Conservation (phyloP, 306 rosid species). For the Delonix regia region DNA sequence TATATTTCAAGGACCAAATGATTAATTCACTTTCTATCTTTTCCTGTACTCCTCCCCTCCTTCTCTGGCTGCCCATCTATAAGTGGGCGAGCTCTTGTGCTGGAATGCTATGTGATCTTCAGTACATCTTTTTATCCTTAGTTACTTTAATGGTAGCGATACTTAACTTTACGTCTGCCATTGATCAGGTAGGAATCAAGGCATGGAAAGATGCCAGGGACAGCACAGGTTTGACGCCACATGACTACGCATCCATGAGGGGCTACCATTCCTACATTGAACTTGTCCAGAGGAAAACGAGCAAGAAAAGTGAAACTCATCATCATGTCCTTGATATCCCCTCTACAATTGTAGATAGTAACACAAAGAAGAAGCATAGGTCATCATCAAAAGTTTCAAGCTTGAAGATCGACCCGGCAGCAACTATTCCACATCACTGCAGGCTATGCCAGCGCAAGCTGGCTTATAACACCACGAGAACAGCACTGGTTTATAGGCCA, state of each 20-base stretch:
- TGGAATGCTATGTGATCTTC: background rate
- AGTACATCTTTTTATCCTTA: background rate
- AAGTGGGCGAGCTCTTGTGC: background rate
- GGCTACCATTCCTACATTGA: conserved; percentile 68
- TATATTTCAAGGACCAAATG: background rate
- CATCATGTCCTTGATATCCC: conserved; percentile 75
- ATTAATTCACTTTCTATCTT: too few relatives aligned
- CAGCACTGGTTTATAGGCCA: conserved; percentile 68
- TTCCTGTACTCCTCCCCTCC: too few relatives aligned
- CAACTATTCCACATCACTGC: conserved; percentile 41
- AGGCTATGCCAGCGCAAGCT: conserved; percentile 53
- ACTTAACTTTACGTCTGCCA: background rate
- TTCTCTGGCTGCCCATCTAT: too few relatives aligned
- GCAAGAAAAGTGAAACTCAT: conserved; percentile 45
- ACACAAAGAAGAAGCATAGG: conserved; percentile 45
- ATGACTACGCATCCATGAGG: conserved; percentile 68
- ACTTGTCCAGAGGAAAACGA: conserved; percentile 64
- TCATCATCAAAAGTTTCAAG: conserved; percentile 46
- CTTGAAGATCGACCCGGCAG: conserved; percentile 41
- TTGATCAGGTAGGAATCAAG: conserved; percentile 76
- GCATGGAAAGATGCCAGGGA: conserved; percentile 83
- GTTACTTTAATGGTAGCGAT: background rate
- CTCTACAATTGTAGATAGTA: conserved; percentile 41
- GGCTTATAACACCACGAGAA: conserved; percentile 44
- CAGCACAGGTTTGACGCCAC: conserved; percentile 65